phyloP scores from a whole-genome alignment of 164 flowering plant species.

The Nymphaea colorata region DNA sequence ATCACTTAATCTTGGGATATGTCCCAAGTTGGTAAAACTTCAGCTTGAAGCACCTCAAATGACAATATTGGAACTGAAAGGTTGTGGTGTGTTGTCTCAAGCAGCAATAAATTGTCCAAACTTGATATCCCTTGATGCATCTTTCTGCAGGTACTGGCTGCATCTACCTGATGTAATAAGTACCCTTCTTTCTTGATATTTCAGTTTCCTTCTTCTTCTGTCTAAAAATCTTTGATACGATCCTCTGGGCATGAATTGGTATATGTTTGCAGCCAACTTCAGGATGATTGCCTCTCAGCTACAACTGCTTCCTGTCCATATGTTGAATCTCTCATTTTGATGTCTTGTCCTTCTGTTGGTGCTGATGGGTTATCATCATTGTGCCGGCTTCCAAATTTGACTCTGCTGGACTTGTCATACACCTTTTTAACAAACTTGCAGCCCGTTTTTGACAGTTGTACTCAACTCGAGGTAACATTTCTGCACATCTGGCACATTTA shows the following conservation, averaged over 20 bases:
- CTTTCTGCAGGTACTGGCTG: constrained; percentile 75
- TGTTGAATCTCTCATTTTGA: constrained; percentile 69
- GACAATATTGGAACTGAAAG: constrained; percentile 82
- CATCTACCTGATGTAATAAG: not conserved
- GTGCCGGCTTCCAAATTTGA: constrained; percentile 46
- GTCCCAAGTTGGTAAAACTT: constrained; percentile 73
- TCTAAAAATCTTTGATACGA: no score
- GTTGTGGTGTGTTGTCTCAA: constrained; percentile 85
- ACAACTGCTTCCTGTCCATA: constrained; percentile 66
- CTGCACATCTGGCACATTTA: no score
- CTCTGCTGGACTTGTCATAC: constrained; percentile 80
- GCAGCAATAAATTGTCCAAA: constrained; percentile 73
- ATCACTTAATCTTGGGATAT: constrained; percentile 89
- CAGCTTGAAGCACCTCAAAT: constrained; percentile 61
- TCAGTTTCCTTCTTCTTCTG: not conserved
- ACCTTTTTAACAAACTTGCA: constrained; percentile 71
- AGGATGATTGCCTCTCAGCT: constrained; percentile 81
- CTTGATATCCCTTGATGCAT: constrained; percentile 80
- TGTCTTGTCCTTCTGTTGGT: constrained; percentile 93
- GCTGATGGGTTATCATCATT: constrained; percentile 73
- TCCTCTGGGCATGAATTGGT: not conserved
- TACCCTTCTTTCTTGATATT: not conserved
- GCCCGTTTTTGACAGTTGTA: constrained; percentile 76
- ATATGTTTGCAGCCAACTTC: constrained; percentile 58
- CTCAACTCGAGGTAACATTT: constrained; percentile 56